Conservation (phyloP, 768 basidiomycete genomes). For the Pisolithus sp. region DNA sequence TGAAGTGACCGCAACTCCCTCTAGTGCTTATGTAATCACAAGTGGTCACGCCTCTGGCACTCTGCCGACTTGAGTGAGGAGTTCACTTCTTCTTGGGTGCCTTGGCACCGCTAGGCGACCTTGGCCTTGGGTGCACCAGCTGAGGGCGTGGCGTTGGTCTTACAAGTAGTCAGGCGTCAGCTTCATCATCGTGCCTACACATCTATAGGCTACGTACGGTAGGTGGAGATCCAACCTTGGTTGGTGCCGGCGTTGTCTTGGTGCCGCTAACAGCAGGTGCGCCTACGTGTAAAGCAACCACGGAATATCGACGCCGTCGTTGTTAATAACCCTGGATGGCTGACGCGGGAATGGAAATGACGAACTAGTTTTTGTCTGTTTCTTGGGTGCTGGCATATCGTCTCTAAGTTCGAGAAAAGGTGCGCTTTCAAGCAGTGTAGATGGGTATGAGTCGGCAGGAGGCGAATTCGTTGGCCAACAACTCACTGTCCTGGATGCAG, state of each 20-base stretch:
- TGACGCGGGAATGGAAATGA: not conserved
- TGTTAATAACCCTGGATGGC: not conserved
- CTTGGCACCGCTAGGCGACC: slow-evolving; percentile 13
- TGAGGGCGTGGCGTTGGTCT: slow-evolving; percentile 16
- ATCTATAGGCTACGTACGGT: not conserved
- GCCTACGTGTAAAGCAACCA: not conserved
- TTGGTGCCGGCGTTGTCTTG: not conserved
- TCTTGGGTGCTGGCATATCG: not conserved
- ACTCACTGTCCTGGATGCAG: not conserved
- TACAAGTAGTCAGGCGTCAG: not conserved
- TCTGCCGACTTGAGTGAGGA: not conserved
- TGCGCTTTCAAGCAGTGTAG: not conserved
- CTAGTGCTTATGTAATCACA: not conserved
- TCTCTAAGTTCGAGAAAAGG: not conserved
- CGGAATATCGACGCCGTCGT: not conserved
- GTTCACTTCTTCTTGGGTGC: slow-evolving; percentile 17
- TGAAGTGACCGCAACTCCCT: not conserved
- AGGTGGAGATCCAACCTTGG: not conserved
- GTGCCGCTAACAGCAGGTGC: not conserved
- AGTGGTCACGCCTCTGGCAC: not conserved
- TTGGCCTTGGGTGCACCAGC: slow-evolving; percentile 25
- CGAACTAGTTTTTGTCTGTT: not conserved
- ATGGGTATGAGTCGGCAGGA: not conserved
- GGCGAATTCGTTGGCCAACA: not conserved
- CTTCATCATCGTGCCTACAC: not conserved